Evolutionary conservation across 2,329 filamentous ascomycete species (phyloP), one percentile per base, ranked within the genome.

Genomic region (Monosporascus sp.): DNA sequence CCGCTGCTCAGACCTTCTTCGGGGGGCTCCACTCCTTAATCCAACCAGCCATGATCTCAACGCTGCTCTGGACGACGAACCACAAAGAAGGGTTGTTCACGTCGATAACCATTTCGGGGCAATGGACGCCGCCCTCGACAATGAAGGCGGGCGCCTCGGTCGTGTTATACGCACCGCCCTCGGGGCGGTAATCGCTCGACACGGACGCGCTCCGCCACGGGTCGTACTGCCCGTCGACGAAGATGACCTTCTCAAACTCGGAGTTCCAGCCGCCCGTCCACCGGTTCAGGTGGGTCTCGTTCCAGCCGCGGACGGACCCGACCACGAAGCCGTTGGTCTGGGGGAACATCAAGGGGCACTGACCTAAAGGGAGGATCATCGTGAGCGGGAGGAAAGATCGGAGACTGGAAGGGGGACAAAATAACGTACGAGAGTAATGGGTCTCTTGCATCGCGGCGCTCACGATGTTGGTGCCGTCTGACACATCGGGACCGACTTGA

Each of bases 291-390:
- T 59, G 53, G 39, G 48, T 45, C 20, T 48, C 45, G 22, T 54
- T 60, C 44, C 52, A 61, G 45, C 59, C 60, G 8, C 25, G 18
- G 17, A 35, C 54, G 22, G 49, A 53, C 38, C 60, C 60, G 47
- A 44, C 35, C 31, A 22, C 25, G 50, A 52, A 58, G 8, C 59
- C 60, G 47, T 58, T 57, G 9, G 60, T 62, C 53, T 78, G 17
- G 64, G 74, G 55, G 71, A 73, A 58, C 70, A 73, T 43, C 66
- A 72, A 49, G 63, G 71, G 48, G 74, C 76, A 52, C 66, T 71
- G 8, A 57, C 31, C 31, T 35, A 35, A 5, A 14, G 11, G 11
- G 31, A 14, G 4, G 11, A 35, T 14, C 31, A 3, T 35, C 2
- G 31, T 35, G 31, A 35, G 31, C 31, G 31, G 31, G 31, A 35